phyloP scores from a whole-genome alignment of 176 grass and related monocot species.

The Lolium multiflorum region DNA sequence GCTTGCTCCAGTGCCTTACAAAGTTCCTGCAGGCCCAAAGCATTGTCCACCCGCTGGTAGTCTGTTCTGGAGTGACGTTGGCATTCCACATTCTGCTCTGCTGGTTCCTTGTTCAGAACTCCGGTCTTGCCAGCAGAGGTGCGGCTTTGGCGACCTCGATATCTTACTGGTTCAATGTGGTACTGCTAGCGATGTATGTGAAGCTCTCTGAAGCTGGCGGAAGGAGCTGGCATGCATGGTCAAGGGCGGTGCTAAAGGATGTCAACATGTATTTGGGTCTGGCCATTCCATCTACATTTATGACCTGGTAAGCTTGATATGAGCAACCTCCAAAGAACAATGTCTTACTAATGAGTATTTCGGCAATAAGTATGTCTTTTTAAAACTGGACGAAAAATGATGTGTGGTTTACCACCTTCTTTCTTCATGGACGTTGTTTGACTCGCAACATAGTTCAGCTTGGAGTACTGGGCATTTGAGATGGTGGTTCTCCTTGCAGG shows the following conservation, averaged over 20 bases:
- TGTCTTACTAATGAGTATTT: neutral
- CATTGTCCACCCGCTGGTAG: slow-evolving; percentile 65
- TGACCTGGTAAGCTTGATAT: slow-evolving; percentile 75
- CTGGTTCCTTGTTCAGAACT: slow-evolving; percentile 63
- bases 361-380: neutral
- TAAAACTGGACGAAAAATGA: neutral
- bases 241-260: slow-evolving; percentile 65
- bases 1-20: slow-evolving; percentile 83
- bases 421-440: slow-evolving; percentile 39
- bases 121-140: slow-evolving; percentile 65
- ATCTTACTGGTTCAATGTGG: slow-evolving; percentile 87
- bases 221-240: slow-evolving; percentile 63
- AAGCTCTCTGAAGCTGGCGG: slow-evolving; percentile 68
- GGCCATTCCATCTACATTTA: slow-evolving; percentile 87
- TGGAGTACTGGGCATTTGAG: slow-evolving; percentile 97
- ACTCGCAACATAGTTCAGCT: slow-evolving; percentile 49
- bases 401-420: slow-evolving; percentile 15
- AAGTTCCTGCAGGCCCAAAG: slow-evolving; percentile 93
- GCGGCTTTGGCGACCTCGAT: slow-evolving; percentile 72
- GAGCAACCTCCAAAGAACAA: neutral
- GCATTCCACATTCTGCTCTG: slow-evolving; percentile 66
- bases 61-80: slow-evolving; percentile 73
- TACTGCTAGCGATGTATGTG: slow-evolving; percentile 71
- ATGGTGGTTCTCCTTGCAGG: slow-evolving; percentile 95
- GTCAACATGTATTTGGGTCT: slow-evolving; percentile 69